Base-by-base conservation (phyloP, 805 yeast species). In the Alloascoidea hylecoeti region DNA sequence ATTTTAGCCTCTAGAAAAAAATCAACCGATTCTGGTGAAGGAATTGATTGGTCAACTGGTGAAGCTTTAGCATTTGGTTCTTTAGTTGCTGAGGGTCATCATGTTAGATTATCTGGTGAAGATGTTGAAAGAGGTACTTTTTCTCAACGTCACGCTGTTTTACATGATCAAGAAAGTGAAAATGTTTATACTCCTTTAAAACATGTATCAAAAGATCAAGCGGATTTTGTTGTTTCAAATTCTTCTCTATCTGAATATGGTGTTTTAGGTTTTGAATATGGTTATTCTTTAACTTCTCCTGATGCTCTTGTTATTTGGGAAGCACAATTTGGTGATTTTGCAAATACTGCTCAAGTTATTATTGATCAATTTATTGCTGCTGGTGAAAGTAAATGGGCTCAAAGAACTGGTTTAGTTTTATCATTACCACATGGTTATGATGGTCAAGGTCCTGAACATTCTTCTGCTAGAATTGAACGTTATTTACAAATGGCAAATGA, bases 91-190 rank as follows among this genome's bases (percentile, higher is more conserved):
- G 99, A 92, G 65, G 98, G 98, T 46, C 81, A 79, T 66, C 95
- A 89, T 52, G 94, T 92, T 43, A 83, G 99, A 70, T 81, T 92
- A 38, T 83, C 96, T 35, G 99, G 99, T 60, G 97, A 92, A 70
- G 99, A 92, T 74, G 97, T 92, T 48, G 98, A 92, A 73, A 86
- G 99, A 76, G 99, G 99, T 70, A 92, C 99, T 33, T 89, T 92
- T 74, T 92, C 98, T 39, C 99, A 92, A 70, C 89, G 99, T 68
- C 99, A 92, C 58, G 89, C 97, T 42, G 96, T 92, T 36, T 70
- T 92, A 60, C 98, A 92, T 60, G 98, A 92, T 63, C 99, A 92
- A 68, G 67, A 75, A 39, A 77, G 82, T 36, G 96, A 88, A 63
- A 64, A 65, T 36, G 76, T 83, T 18, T 77, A 81, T 66, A 78